Evolutionary conservation across 2,329 filamentous ascomycete species (phyloP).

Genomic region (Dactylellina parvicollis): DNA sequence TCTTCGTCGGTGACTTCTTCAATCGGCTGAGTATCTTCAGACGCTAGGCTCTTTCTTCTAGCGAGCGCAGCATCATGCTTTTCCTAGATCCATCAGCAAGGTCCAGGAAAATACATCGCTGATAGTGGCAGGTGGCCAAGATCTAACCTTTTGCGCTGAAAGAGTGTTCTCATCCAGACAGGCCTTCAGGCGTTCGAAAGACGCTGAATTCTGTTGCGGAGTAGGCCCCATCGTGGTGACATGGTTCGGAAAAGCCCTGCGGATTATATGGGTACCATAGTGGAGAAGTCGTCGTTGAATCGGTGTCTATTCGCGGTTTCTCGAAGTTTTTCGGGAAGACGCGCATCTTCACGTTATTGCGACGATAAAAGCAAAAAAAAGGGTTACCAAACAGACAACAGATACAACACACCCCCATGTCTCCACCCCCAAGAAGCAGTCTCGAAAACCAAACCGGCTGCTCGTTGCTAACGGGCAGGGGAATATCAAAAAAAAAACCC

Average conservation of each 20-base stretch:
- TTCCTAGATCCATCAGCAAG: constrained; percentile 26
- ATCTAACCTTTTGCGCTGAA: constrained; percentile 13
- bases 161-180: constrained; percentile 3
- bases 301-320: not conserved
- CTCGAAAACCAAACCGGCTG: no score
- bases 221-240: constrained; percentile 20
- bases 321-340: constrained; percentile 28
- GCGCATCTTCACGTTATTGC: constrained; percentile 21
- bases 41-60: constrained; percentile 12
- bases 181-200: constrained; percentile 23
- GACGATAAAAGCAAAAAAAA: constrained; percentile 7
- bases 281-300: not conserved
- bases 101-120: not conserved
- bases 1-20: constrained; percentile 18
- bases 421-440: not conserved
- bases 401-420: not conserved
- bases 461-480: no score
- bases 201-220: constrained; percentile 22
- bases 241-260: constrained; percentile 8
- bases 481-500: no score
- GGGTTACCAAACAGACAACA: not conserved
- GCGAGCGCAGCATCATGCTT: not conserved
- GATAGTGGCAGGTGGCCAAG: constrained; percentile 7
- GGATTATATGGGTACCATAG: not conserved
- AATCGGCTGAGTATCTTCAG: constrained; percentile 24